Conservation (phyloP, 2,329 filamentous ascomycete species). For the Calonectria multiphialidica region DNA sequence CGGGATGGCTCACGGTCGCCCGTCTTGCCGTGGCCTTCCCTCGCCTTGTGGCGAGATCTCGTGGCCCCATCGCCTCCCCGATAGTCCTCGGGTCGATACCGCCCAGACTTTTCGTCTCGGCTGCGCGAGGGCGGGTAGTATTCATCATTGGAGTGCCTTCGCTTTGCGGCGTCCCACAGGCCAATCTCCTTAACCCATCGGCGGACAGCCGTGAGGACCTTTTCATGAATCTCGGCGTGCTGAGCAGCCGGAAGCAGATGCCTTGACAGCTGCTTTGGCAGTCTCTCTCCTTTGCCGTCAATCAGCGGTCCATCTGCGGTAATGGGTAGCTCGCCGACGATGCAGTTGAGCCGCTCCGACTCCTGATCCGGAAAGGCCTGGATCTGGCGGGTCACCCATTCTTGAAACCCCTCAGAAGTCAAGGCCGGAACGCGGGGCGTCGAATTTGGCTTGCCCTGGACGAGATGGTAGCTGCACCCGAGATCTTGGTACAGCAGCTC, state of each 20-base stretch:
- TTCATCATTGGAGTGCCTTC: slow-evolving; percentile 30
- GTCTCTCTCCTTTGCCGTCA: slow-evolving; percentile 75
- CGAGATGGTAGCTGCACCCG: slow-evolving; percentile 73
- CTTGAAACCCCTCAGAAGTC: slow-evolving; percentile 75
- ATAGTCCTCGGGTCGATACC: slow-evolving; percentile 35
- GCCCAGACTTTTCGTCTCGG: slow-evolving; percentile 31
- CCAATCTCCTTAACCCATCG: slow-evolving; percentile 50
- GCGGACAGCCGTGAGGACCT: slow-evolving; percentile 71
- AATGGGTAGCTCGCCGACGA: slow-evolving; percentile 79
- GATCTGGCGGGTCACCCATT: slow-evolving; percentile 80
- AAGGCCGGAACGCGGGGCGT: slow-evolving; percentile 73
- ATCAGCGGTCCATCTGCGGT: slow-evolving; percentile 65
- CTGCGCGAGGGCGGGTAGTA: slow-evolving; percentile 17
- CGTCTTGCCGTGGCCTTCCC: slow-evolving; percentile 27
- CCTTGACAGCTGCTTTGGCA: slow-evolving; percentile 83
- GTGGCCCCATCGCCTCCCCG: slow-evolving; percentile 24
- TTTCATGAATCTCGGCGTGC: slow-evolving; percentile 68
- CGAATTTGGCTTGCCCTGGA: slow-evolving; percentile 65
- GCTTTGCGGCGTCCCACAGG: slow-evolving; percentile 29
- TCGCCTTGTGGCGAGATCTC: slow-evolving; percentile 33
- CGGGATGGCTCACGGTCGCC: slow-evolving; percentile 28
- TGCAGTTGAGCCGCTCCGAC: slow-evolving; percentile 75
- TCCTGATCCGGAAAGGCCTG: slow-evolving; percentile 83
- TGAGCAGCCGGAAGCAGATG: slow-evolving; percentile 74
- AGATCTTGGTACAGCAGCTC: slow-evolving; percentile 66